phyloP scores from a whole-genome alignment of 2,329 filamentous ascomycete species.

The Seiridium unicorne region DNA sequence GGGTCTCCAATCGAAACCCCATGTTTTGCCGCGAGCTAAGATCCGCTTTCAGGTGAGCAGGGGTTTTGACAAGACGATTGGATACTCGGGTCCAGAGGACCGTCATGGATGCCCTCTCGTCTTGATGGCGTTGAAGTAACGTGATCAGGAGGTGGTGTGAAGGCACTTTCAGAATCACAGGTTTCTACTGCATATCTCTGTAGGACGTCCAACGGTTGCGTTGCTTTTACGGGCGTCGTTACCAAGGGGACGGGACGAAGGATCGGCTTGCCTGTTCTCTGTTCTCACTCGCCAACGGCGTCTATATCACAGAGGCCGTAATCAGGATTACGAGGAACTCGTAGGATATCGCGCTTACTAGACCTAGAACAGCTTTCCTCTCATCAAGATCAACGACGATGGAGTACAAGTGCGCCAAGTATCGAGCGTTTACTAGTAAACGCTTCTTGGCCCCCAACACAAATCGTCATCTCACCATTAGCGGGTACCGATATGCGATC shows the following conservation, averaged over 20 bases:
- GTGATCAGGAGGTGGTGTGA: slow-evolving; percentile 27
- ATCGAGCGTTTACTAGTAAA: neutral
- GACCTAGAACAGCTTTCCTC: neutral
- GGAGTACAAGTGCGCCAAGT: neutral
- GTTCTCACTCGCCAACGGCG: slow-evolving; percentile 1
- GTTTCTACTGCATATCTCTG: neutral
- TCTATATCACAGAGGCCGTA: neutral
- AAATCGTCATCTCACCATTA: neutral
- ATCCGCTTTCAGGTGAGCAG: slow-evolving; percentile 24
- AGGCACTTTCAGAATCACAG: slow-evolving; percentile 7
- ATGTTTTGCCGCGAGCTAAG: slow-evolving; percentile 18
- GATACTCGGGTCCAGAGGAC: slow-evolving; percentile 17
- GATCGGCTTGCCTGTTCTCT: neutral
- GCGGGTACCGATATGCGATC: neutral
- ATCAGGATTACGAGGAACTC: slow-evolving; percentile 8
- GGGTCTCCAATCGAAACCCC: slow-evolving; percentile 28
- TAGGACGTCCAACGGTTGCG: neutral
- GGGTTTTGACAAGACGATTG: slow-evolving; percentile 27
- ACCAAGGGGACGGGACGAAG: slow-evolving; percentile 8
- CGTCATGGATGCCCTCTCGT: slow-evolving; percentile 13
- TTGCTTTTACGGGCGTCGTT: neutral
- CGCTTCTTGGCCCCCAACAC: neutral
- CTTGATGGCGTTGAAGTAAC: slow-evolving; percentile 22
- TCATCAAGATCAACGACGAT: neutral
- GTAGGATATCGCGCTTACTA: slow-evolving; percentile 15